A percentile compares a stretch with the other conserved stretches of the same genome.
These are phyloP conservation scores for Hymenotorrendiella dingleyae DNA, from an alignment of 2,329 filamentous ascomycete genomes.

Conservation along the genomic window DNA sequence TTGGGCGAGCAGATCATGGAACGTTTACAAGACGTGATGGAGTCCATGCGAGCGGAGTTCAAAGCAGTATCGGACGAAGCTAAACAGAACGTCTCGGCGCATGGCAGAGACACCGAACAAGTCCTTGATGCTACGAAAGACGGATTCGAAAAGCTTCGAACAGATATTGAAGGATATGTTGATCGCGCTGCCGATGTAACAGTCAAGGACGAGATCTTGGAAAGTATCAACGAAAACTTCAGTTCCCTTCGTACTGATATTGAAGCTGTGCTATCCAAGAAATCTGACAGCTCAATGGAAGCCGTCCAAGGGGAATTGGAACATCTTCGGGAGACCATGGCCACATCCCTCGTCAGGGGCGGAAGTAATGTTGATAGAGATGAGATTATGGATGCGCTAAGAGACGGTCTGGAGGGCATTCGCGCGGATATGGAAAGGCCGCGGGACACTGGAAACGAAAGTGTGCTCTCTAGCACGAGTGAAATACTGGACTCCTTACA, in stretches of 20 bases:
- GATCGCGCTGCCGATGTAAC: conserved; percentile 63
- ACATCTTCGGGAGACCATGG: conserved; percentile 51
- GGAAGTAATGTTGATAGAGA: conserved; percentile 47
- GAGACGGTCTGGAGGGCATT: conserved; percentile 67
- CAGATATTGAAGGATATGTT: conserved; percentile 76
- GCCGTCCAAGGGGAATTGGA: conserved; percentile 49
- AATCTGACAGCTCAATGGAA: conserved; percentile 49
- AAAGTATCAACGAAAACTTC: conserved; percentile 58
- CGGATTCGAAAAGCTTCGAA: conserved; percentile 73
- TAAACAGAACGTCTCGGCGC: conserved; percentile 74
- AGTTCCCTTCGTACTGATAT: conserved; percentile 64
- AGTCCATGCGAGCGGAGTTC: conserved; percentile 54
- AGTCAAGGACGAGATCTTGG: conserved; percentile 72
- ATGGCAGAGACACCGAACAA: conserved; percentile 78
- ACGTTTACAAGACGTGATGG: conserved; percentile 60
- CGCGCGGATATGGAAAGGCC: conserved; percentile 62
- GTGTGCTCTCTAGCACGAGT: conserved; percentile 55
- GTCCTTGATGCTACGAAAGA: conserved; percentile 83
- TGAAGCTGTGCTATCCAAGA: conserved; percentile 51
- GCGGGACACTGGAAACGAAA: conserved; percentile 24
- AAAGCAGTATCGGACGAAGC: conserved; percentile 54
- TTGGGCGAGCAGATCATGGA: conserved; percentile 46
- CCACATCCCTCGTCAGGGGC: conserved; percentile 43
- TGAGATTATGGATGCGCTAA: conserved; percentile 59
- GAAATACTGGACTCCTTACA: conserved; percentile 87